These are phyloP conservation scores for Biscogniauxia mediterranea DNA, from an alignment of 2,329 filamentous ascomycete genomes.

Conservation along the genomic window DNA sequence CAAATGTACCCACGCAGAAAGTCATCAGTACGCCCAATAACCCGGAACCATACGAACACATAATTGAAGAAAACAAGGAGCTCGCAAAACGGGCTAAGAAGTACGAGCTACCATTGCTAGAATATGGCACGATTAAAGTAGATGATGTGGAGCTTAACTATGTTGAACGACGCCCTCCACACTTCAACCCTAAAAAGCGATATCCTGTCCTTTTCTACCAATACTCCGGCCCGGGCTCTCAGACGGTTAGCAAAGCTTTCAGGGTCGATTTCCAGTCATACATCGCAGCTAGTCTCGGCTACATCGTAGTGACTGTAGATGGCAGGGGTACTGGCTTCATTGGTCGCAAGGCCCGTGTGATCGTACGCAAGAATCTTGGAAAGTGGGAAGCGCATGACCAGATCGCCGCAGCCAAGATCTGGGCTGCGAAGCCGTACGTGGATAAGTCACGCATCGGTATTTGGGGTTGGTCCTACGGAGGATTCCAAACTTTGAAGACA, in stretches of 20 bases:
- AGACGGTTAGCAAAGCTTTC: constrained; percentile 80
- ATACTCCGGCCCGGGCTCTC: constrained; percentile 93
- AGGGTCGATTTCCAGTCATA: constrained; percentile 87
- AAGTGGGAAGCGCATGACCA: constrained; percentile 85
- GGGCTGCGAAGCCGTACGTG: constrained; percentile 78
- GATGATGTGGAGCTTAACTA: constrained; percentile 70
- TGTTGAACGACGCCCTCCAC: constrained; percentile 83
- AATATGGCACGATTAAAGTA: constrained; percentile 82
- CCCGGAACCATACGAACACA: constrained; percentile 60
- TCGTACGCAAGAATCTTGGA: constrained; percentile 80
- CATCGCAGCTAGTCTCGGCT: constrained; percentile 79
- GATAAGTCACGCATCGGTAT: constrained; percentile 82
- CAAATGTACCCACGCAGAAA: constrained; percentile 85
- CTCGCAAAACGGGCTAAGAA: constrained; percentile 68
- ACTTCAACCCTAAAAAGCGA: constrained; percentile 79
- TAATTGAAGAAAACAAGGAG: constrained; percentile 74
- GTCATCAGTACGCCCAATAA: constrained; percentile 80
- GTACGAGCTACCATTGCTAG: constrained; percentile 78
- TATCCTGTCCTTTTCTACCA: constrained; percentile 95
- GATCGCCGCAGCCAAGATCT: constrained; percentile 84
- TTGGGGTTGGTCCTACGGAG: constrained; percentile 98
- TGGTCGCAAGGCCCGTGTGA: constrained; percentile 78
- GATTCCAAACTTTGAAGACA: constrained; percentile 92
- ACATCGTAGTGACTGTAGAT: constrained; percentile 93
- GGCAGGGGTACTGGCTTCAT: constrained; percentile 89